Evolutionary conservation across 179 eudicot genomes (phyloP).

Genomic region (Spergularia azorica): DNA sequence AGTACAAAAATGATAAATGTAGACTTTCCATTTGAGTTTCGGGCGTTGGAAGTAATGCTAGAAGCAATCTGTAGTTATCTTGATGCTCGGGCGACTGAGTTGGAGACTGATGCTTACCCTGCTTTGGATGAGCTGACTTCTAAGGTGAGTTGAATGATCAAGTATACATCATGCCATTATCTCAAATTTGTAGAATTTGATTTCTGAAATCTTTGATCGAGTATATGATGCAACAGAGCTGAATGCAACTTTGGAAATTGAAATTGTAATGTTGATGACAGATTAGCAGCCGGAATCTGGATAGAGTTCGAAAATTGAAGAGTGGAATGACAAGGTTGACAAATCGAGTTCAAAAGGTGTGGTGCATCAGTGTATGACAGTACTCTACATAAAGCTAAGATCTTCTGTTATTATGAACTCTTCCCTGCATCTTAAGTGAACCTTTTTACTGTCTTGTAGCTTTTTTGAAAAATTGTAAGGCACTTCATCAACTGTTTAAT

Average conservation of each 20-base stretch:
- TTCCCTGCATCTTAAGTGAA: not conserved
- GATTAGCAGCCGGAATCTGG: slow-evolving; percentile 90
- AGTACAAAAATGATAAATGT: slow-evolving; percentile 20
- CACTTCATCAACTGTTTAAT: not conserved
- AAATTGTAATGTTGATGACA: slow-evolving; percentile 30
- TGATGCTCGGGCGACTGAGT: slow-evolving; percentile 74
- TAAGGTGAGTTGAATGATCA: slow-evolving; percentile 44
- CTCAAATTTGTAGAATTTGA: not conserved
- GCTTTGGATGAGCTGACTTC: slow-evolving; percentile 91
- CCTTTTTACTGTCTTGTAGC: not conserved
- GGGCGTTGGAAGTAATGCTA: slow-evolving; percentile 82
- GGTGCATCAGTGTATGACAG: not conserved
- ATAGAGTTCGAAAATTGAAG: slow-evolving; percentile 79
- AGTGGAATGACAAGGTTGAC: slow-evolving; percentile 90
- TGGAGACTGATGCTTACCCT: slow-evolving; percentile 84
- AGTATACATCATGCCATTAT: not conserved
- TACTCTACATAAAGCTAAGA: not conserved
- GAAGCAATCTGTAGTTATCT: slow-evolving; percentile 83
- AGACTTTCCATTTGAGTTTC: slow-evolving; percentile 86
- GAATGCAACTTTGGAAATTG: not conserved
- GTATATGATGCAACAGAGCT: not conserved
- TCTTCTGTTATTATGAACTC: not conserved
- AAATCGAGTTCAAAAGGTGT: slow-evolving; percentile 83
- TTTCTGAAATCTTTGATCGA: not conserved
- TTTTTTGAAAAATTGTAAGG: not conserved